Percentiles rank a stretch among this genome's conserved stretches.
These are phyloP conservation scores for Chlamydomonas reinhardtii DNA, from an alignment of 163 green algal species.

Conservation along the genomic window DNA sequence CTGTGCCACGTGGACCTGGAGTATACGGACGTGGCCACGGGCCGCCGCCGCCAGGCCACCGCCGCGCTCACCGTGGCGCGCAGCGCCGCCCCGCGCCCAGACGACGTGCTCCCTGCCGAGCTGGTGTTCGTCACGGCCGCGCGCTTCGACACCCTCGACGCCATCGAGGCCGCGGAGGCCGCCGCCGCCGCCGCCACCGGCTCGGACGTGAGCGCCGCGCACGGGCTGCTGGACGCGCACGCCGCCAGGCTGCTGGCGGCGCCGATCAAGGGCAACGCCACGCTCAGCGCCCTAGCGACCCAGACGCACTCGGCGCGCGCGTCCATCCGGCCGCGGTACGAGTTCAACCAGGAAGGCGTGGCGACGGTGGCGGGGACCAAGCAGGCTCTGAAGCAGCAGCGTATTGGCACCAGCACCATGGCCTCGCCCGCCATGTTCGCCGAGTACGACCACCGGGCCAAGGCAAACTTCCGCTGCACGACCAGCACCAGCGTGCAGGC, in stretches of 20 bases:
- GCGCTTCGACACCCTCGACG: constrained; percentile 38
- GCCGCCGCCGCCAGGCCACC: neutral
- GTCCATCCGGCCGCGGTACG: neutral
- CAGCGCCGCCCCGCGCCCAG: neutral
- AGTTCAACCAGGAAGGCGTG: neutral
- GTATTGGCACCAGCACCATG: constrained; percentile 3
- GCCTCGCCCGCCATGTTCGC: neutral
- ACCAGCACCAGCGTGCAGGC: neutral
- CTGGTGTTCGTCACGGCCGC: constrained; percentile 41
- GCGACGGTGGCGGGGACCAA: neutral
- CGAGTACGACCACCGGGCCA: constrained; percentile 10
- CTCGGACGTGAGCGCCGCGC: neutral
- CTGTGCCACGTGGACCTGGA: neutral
- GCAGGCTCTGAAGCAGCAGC: constrained; percentile 35
- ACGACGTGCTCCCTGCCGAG: constrained; percentile 8
- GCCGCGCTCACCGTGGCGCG: neutral
- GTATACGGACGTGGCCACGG: constrained; percentile 18
- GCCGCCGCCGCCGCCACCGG: neutral
- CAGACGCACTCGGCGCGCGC: neutral
- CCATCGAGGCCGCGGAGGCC: constrained; percentile 34
- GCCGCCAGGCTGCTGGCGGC: neutral
- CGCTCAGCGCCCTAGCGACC: neutral
- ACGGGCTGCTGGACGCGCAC: constrained; percentile 23
- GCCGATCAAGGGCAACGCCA: neutral
- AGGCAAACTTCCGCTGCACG: neutral